Conservation (phyloP, 305 asterid genomes). For the Galium porrigens region DNA sequence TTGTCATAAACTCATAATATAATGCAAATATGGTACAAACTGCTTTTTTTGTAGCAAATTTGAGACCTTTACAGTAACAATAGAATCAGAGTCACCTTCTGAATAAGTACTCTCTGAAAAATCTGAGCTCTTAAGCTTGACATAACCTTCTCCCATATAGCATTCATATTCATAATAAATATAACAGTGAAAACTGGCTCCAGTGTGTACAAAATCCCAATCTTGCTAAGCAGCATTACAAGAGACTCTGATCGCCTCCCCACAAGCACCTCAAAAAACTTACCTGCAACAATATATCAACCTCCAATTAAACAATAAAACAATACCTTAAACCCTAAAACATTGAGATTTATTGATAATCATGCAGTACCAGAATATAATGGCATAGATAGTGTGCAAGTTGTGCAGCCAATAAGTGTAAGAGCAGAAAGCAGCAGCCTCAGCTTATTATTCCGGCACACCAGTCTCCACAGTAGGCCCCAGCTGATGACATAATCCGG, state of each 20-base stretch:
- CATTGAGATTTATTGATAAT: neutral
- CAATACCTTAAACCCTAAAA: neutral
- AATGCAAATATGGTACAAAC: neutral
- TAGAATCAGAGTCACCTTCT: slow-evolving; percentile 44
- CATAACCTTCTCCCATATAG: slow-evolving; percentile 97
- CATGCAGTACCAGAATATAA: slow-evolving; percentile 43
- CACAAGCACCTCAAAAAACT: slow-evolving; percentile 71
- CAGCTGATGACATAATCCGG: slow-evolving; percentile 53
- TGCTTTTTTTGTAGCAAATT: neutral
- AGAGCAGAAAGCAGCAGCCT: slow-evolving; percentile 43
- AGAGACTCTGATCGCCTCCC: slow-evolving; percentile 65
- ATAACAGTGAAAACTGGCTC: slow-evolving; percentile 72
- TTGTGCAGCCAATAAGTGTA: slow-evolving; percentile 55
- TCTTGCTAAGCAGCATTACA: slow-evolving; percentile 54
- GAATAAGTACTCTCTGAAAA: slow-evolving; percentile 76
- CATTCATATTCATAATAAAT: slow-evolving; percentile 69
- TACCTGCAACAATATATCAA: slow-evolving; percentile 39
- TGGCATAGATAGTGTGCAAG: slow-evolving; percentile 73
- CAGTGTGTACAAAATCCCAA: slow-evolving; percentile 51
- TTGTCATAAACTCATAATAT: neutral
- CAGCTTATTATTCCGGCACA: slow-evolving; percentile 58
- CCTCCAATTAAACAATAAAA: neutral
- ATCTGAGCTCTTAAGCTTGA: slow-evolving; percentile 89
- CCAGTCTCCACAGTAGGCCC: slow-evolving; percentile 63
- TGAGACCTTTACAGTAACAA: neutral